Evolutionary conservation across 768 basidiomycete genomes (phyloP), one percentile per base, ranked within the genome.

Genomic region (Clathrus columnatus): DNA sequence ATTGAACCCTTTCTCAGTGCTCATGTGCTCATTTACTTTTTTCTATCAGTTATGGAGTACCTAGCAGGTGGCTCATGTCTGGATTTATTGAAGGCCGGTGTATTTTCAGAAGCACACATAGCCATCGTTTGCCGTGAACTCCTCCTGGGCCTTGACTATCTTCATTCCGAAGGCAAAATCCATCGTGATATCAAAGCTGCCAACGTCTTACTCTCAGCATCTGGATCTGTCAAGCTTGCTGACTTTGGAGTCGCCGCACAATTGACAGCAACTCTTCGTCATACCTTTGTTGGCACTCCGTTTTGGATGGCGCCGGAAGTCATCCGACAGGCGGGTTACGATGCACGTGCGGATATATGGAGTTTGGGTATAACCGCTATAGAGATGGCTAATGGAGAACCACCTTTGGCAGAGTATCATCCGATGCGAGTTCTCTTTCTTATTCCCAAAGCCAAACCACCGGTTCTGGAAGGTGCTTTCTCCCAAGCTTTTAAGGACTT

Each of bases 251-350:
- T 99, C 21, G 95, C 96, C 6, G 96, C 96, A 1, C 94, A 97
- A 66, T 82, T 99, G 58, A 93, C 94, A 41, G 68, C 68, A 55
- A 95, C 93, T 0, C 75, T 95, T 49, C 82, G 95, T 47, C 94
- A 98, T 66, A 99, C 96, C 0, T 98, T 99, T 67, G 95, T 99
- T 57, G 95, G 92, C 26, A 94, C 92, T 2, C 92, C 92, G 1
- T 94, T 92, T 66, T 95, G 92, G 92, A 95, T 95, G 93, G 95
- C 95, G 2, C 95, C 95, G 1, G 95, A 98, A 68, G 95, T 98
- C 54, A 98, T 98, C 63, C 85, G 91, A 29, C 93, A 97, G 69
- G 87, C 93, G 5, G 95, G 94, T 1, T 98, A 98, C 70, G 93
- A 97, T 65, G 80, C 83, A 1, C 92, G 93, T 69, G 95, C 95